Evolutionary conservation across 2,329 filamentous ascomycete species (phyloP).

Genomic region (Claviceps citrina): DNA sequence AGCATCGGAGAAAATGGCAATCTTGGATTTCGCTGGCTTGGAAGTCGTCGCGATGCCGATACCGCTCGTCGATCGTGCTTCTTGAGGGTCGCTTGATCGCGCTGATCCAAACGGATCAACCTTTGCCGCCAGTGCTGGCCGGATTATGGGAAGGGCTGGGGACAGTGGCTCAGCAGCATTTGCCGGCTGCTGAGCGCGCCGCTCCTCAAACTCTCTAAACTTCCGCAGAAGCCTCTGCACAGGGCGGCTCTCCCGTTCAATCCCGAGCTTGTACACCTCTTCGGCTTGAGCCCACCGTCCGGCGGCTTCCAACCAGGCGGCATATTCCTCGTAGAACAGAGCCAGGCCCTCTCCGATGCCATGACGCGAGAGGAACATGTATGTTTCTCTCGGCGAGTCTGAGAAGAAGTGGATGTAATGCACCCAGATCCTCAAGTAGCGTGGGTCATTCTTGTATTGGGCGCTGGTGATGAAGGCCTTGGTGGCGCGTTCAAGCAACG

Average conservation of each 20-base stretch:
- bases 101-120: slow-evolving; percentile 60
- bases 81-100: slow-evolving; percentile 49
- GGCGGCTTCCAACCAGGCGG: slow-evolving; percentile 74
- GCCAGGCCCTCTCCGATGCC: slow-evolving; percentile 74
- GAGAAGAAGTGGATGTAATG: slow-evolving; percentile 88
- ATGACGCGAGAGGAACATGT: slow-evolving; percentile 79
- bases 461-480: slow-evolving; percentile 71
- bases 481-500: slow-evolving; percentile 80
- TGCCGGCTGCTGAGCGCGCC: slow-evolving; percentile 51
- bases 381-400: slow-evolving; percentile 83
- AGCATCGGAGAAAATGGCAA: slow-evolving; percentile 79
- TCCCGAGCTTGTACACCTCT: slow-evolving; percentile 80
- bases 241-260: slow-evolving; percentile 77
- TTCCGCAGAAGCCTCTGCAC: slow-evolving; percentile 70
- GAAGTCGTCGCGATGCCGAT: slow-evolving; percentile 34
- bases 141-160: slow-evolving; percentile 68
- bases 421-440: slow-evolving; percentile 87
- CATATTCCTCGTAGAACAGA: slow-evolving; percentile 93
- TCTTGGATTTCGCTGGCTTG: slow-evolving; percentile 61
- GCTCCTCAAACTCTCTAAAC: slow-evolving; percentile 78
- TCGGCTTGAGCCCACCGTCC: slow-evolving; percentile 81
- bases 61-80: slow-evolving; percentile 34
- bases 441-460: slow-evolving; percentile 88
- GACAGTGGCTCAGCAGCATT: slow-evolving; percentile 57
- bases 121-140: slow-evolving; percentile 74